Base-by-base conservation (phyloP, 164 flowering plant genomes). In the Annona squamosa region DNA sequence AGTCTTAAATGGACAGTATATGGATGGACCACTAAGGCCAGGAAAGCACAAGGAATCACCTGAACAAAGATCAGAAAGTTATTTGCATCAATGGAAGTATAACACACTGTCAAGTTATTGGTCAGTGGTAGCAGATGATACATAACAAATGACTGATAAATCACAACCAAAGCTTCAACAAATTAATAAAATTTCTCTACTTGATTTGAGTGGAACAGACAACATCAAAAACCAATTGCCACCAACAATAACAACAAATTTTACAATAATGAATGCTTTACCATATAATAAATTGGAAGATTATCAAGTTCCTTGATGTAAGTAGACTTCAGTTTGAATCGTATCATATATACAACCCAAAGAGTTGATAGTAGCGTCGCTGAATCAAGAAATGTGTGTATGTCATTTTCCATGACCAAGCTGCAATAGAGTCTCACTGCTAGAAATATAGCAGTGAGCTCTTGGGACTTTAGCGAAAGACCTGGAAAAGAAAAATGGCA, bases 281-380 rank as follows among this genome's bases (percentile, higher is more conserved):
- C 98, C 91, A 86, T 13, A 74, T 84, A 87, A 65, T 83, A 82
- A 37, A 82, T 19, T 5, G 86, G 89, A 62, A 89, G 63, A 81
- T 77, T 87, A 84, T 94, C 98, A 9, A 86, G 83, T 67, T 90
- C 90, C 75, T 86, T 81, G 79, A 80, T 81, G 81, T 94, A 94
- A 70, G 89, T 87, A 1, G 87, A 72, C 74, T 86, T 89, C 82
- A 94, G 78, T 81, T 87, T 92, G 84, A 81, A 81, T 37, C 89
- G 81, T 1, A 92, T 92, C 97, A 90, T 88, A 75, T 86, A 94
- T 12, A 94, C 85, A 62, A 94, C 96, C 97, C 97, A 91, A 5
- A 80, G 62, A 6, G 97, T 92, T 18, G 92, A 67, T 3, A 81
- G 44, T 2, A 91, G 79, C 2, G 90, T 85, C 16, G 78, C 71